phyloP scores from a whole-genome alignment of 495 filamentous ascomycete species.

The Penicillium longicatenatum region DNA sequence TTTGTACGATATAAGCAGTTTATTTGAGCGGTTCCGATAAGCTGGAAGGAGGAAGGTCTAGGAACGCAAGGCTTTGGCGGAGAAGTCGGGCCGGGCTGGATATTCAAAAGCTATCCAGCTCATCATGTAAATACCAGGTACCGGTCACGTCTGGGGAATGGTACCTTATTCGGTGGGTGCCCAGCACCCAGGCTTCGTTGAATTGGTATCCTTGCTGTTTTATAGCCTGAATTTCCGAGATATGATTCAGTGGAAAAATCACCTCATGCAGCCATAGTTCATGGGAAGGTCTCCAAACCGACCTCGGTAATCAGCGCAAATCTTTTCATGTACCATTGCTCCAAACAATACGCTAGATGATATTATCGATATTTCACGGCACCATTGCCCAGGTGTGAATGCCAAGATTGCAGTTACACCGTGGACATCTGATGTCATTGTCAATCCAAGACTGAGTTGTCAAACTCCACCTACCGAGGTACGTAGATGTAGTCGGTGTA shows the following conservation, averaged over 20 bases:
- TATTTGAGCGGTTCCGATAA: constrained; percentile 20
- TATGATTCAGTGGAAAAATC: background rate
- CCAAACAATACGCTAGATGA: background rate
- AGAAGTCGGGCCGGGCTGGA: background rate
- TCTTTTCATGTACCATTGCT: background rate
- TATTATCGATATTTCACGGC: background rate
- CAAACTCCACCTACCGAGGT: background rate
- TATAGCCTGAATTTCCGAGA: background rate
- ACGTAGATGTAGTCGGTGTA: background rate
- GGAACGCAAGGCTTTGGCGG: background rate
- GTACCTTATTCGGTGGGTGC: background rate
- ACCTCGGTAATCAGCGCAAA: background rate
- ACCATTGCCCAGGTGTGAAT: background rate
- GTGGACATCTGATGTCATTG: background rate
- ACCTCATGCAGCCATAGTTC: background rate
- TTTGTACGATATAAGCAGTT: constrained; percentile 42
- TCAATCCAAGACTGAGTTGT: background rate
- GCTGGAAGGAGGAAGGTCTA: background rate
- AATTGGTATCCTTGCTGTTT: background rate
- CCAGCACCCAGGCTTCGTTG: background rate
- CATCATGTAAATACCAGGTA: constrained; percentile 2
- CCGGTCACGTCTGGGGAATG: background rate
- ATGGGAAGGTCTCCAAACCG: background rate
- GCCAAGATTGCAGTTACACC: background rate
- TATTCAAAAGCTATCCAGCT: constrained; percentile 1